Conservation (phyloP, 78 protist species). For the Protostelium mycophagum region DNA sequence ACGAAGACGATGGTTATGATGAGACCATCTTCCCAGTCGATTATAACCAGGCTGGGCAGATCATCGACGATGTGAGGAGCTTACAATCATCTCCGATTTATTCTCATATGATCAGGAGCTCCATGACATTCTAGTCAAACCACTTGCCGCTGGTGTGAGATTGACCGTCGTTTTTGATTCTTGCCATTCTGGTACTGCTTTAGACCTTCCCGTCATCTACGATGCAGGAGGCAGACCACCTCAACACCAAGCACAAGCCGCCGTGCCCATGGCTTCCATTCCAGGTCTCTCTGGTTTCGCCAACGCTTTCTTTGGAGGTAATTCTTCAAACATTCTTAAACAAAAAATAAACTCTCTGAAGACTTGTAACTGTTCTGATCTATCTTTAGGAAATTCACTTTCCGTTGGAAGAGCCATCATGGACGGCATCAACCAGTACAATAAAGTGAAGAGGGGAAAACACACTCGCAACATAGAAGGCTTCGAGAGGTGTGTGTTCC, state of each 20-base stretch:
- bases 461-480: not conserved
- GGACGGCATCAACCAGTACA: not conserved
- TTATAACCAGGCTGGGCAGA: conserved; percentile 10
- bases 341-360: too few species aligned
- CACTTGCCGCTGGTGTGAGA: conserved; percentile 20
- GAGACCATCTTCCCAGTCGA: conserved; percentile 35
- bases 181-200: conserved; percentile 45
- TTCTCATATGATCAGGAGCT: not conserved
- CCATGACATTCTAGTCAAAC: not conserved
- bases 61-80: conserved; percentile 8
- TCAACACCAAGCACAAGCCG: not conserved
- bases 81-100: not conserved
- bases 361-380: not conserved
- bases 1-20: conserved; percentile 47
- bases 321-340: too few species aligned
- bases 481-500: too few species aligned
- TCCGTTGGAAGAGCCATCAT: not conserved
- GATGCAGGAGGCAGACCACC: not conserved
- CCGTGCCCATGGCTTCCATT: not conserved
- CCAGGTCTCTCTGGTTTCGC: not conserved
- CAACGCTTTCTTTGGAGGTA: not conserved
- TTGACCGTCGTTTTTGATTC: conserved; percentile 29
- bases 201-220: conserved; percentile 13
- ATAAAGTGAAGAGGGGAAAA: not conserved
- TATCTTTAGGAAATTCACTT: not conserved